Base-by-base conservation (phyloP, 139 green algal genomes). In the Nannochloris sp. region DNA sequence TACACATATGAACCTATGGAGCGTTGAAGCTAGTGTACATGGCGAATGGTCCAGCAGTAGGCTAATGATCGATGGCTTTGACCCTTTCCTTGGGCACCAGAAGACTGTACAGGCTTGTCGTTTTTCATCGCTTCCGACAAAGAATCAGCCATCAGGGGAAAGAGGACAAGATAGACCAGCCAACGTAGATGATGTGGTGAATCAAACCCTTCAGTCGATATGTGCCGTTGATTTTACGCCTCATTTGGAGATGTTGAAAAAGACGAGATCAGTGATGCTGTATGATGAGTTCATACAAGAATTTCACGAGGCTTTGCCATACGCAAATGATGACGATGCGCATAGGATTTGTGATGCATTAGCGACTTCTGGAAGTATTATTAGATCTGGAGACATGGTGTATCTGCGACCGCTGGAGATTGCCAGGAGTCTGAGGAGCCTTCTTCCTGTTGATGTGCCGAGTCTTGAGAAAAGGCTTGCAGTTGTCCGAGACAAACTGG, bases 381-480 rank as follows among this genome's bases (percentile, higher is more conserved):
- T 81, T 27, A 34, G 49, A 27, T 37, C 60, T 37, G 55, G 61
- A 5, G 57, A 70, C 29, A 27, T 71, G 36, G 59, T 73, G 12
- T 78, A 66, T 43, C 48, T 81, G 19, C 66, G 61, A 1, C 74
- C 74, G 5, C 25, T 21, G 15, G 74, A 81, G 4, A 69, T 81
- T 37, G 36, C 58, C 15, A 60, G 62, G 48, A 66, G 65, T 27
- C 40, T 67, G 18, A 19, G 50, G 36, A 54, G 59, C 27, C 57
- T 66, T 16, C 57, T 81, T 53, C 75, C 75, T 3, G 36, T 62
- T n/a, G 68, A 60, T 18, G 36, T 48, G 10, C 16, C 25, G 18
- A 49, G 67, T 29, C n/a, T 72, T 5, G 6, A 65, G 24, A 23
- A 36, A 19, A 54, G 57, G 19, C 56, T 81, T 36, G 21, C 43